Base-by-base conservation (phyloP, 2,329 filamentous ascomycete genomes). In the Lizonia empirigonia region DNA sequence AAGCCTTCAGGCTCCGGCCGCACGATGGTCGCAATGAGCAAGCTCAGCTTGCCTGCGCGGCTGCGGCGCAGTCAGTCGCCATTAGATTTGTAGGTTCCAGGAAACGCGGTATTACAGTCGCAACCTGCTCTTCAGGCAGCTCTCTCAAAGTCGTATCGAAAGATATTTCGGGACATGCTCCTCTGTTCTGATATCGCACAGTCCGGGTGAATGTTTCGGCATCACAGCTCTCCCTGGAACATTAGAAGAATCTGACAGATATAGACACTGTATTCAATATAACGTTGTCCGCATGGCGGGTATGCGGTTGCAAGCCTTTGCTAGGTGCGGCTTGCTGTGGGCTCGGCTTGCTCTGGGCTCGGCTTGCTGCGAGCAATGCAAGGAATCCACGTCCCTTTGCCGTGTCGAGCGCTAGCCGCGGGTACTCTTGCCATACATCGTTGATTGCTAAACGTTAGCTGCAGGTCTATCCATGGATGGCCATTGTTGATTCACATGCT, bases 381-480 rank as follows among this genome's bases (percentile, higher is more conserved):
- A 51, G 49, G 49, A 51, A 19, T 46, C 36, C 41, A 36, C 42
- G 41, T 18, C 38, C 24, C 13, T 30, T n/a, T 50, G 35, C 48
- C 41, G 35, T 42, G 41, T 46, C 36, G 30, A 50, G 22, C 40
- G 35, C 39, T 50, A 27, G 44, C 19, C n/a, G 34, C 19, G 44
- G 34, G 27, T 33, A 35, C 15, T 36, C 12, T 46, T 33, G 19
- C 24, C 29, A 15, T 40, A 13, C 12, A 10, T 34, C 29, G 13
- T 27, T 34, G 20, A 15, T 15, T 39, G 32, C 41, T 45, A 51
- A 39, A 13, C 19, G n/a, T 51, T 51, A 51, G 48, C 41, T 40
- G 48, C 48, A 51, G 40, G 35, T 34, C 23, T n/a, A n/a, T n/a
- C n/a, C n/a, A n/a, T n/a, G n/a, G 36, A 40, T 30, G 35, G 30